Percentiles rank a stretch among this genome's conserved stretches.
phyloP scores from a whole-genome alignment of 2,329 filamentous ascomycete species.

The Colletotrichum sp. region DNA sequence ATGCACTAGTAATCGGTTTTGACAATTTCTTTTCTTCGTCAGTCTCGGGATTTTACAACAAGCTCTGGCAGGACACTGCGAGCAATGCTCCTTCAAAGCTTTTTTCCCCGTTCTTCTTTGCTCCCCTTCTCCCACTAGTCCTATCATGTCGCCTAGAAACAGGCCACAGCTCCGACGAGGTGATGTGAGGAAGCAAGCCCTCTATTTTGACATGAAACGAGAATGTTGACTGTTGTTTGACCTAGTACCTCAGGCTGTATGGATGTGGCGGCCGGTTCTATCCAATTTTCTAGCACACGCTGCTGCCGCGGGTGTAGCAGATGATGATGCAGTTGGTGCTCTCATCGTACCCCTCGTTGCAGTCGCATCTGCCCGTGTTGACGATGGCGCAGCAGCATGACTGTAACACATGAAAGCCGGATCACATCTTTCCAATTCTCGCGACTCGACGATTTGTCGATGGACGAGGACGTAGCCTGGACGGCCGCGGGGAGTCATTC shows the following conservation, averaged over 20 bases:
- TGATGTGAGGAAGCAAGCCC: not conserved
- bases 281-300: not conserved
- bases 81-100: not conserved
- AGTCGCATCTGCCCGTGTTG: not conserved
- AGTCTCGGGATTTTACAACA: too few relatives aligned
- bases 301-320: not conserved
- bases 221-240: too few relatives aligned
- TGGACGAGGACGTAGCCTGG: fast-evolving
- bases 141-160: not conserved
- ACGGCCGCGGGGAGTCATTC: too few relatives aligned
- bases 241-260: too few relatives aligned
- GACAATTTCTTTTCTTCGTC: not conserved
- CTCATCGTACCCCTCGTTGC: not conserved
- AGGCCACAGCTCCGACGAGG: fast-evolving
- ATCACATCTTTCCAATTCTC: fast-evolving
- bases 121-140: too few relatives aligned
- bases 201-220: too few relatives aligned
- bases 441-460: not conserved
- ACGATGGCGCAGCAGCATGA: not conserved
- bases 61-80: too few relatives aligned
- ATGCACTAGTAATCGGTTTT: too few relatives aligned
- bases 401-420: not conserved
- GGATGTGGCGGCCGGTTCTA: too few relatives aligned
- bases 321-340: not conserved
- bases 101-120: not conserved